phyloP scores from a whole-genome alignment of 2,329 filamentous ascomycete species.

The Fusarium metavorans region DNA sequence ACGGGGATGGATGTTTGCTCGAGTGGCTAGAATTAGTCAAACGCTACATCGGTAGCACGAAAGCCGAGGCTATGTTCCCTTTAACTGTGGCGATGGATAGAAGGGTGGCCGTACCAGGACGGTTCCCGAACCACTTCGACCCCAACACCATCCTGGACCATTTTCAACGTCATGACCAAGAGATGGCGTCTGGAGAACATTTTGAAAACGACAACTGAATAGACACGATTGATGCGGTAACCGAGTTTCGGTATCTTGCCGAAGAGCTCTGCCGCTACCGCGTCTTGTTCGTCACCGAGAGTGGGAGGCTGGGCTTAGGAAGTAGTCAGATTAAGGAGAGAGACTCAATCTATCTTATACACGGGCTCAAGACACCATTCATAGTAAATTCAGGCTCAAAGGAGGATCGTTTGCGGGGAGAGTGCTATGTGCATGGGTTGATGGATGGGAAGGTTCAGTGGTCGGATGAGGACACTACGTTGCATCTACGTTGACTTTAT shows the following conservation, averaged over 20 bases:
- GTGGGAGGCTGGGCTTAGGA: not conserved
- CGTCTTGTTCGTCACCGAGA: not conserved
- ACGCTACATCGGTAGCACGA: no score
- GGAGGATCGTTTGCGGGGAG: not conserved
- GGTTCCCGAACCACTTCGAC: no score
- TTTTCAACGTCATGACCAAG: no score
- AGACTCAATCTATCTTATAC: not conserved
- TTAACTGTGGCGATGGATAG: no score
- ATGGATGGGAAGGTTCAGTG: not conserved
- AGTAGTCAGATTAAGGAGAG: not conserved
- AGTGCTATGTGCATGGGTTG: not conserved
- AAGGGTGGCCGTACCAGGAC: no score
- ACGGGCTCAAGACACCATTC: not conserved
- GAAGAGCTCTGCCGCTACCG: not conserved
- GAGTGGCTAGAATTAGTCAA: no score
- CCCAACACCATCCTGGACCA: no score
- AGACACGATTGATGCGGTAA: not conserved
- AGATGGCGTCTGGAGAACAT: no score
- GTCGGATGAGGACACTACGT: not conserved
- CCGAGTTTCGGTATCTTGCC: not conserved
- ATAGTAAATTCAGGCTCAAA: not conserved
- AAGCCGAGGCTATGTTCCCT: no score
- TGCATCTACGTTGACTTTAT: not conserved
- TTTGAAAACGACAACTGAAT: no score
- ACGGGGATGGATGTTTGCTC: no score